A percentile compares a stretch with the other conserved stretches of the same genome.
phyloP scores from a whole-genome alignment of 805 yeast species.

The Lipomyces yamadae region DNA sequence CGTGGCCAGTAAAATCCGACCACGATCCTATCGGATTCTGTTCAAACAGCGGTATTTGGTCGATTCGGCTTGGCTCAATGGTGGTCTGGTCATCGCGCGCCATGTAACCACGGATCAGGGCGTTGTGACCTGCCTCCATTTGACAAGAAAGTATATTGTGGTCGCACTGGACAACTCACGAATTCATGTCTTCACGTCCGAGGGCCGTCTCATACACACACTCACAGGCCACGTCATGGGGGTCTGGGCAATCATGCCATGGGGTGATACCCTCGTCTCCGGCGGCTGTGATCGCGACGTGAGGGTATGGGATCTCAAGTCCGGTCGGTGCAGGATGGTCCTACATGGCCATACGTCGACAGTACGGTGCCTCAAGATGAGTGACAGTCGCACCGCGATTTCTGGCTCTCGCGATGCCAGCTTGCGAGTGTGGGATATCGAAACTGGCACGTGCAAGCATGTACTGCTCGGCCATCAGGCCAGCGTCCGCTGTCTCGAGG shows the following conservation, averaged over 20 bases:
- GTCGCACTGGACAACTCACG: conserved; percentile 53
- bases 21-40: conserved; percentile 47
- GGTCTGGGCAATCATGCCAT: conserved; percentile 94
- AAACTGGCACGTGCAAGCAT: conserved; percentile 80
- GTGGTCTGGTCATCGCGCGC: conserved; percentile 50
- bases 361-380: conserved; percentile 83
- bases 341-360: conserved; percentile 91
- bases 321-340: conserved; percentile 85
- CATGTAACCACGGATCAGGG: conserved; percentile 46
- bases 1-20: conserved; percentile 42
- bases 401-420: conserved; percentile 93
- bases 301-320: conserved; percentile 89
- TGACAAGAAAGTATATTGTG: conserved; percentile 48
- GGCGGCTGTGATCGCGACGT: conserved; percentile 98
- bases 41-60: conserved; percentile 50
- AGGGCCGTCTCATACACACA: conserved; percentile 64
- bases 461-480: conserved; percentile 72
- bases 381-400: conserved; percentile 74
- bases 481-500: conserved; percentile 81
- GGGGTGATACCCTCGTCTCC: conserved; percentile 86
- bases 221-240: conserved; percentile 98
- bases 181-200: conserved; percentile 50
- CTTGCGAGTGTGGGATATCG: conserved; percentile 92
- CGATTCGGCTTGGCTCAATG: conserved; percentile 49
- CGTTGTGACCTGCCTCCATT: conserved; percentile 49